phyloP scores from a whole-genome alignment of 768 basidiomycete species.

The Paxillus involutus region DNA sequence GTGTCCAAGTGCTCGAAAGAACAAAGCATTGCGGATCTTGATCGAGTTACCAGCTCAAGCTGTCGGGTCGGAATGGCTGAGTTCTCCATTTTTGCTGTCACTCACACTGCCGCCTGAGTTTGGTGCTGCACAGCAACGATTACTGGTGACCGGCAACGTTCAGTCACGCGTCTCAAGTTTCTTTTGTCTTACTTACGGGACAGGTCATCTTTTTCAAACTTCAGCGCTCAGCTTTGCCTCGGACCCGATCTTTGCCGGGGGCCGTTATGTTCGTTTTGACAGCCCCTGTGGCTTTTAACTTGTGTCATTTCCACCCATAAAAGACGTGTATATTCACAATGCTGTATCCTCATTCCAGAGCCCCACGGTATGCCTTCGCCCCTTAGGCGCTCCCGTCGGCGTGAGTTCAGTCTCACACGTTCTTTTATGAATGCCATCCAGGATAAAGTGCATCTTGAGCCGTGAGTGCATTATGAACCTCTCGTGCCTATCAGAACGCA shows the following conservation, averaged over 20 bases:
- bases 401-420: slow-evolving; percentile 46
- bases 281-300: slow-evolving; percentile 30
- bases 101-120: slow-evolving; percentile 4
- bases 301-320: slow-evolving; percentile 26
- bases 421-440: slow-evolving; percentile 51
- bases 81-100: slow-evolving; percentile 21
- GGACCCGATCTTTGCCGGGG: slow-evolving; percentile 13
- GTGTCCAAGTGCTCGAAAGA: slow-evolving; percentile 1
- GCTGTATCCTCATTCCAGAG: slow-evolving; percentile 8
- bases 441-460: slow-evolving; percentile 34
- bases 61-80: slow-evolving; percentile 15
- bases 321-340: slow-evolving; percentile 18
- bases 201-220: slow-evolving; percentile 1
- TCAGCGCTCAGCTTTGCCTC: slow-evolving; percentile 6
- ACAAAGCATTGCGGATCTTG: slow-evolving; percentile 15
- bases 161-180: neutral
- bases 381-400: slow-evolving; percentile 47
- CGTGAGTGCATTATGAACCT: slow-evolving; percentile 26
- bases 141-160: neutral
- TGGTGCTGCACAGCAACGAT: slow-evolving; percentile 6
- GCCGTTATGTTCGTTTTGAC: slow-evolving; percentile 9
- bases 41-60: neutral
- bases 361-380: slow-evolving; percentile 38
- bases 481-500: neutral
- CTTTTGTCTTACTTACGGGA: slow-evolving; percentile 5